Conservation (phyloP, 441 rosid genomes). For the Erodium texanum region DNA sequence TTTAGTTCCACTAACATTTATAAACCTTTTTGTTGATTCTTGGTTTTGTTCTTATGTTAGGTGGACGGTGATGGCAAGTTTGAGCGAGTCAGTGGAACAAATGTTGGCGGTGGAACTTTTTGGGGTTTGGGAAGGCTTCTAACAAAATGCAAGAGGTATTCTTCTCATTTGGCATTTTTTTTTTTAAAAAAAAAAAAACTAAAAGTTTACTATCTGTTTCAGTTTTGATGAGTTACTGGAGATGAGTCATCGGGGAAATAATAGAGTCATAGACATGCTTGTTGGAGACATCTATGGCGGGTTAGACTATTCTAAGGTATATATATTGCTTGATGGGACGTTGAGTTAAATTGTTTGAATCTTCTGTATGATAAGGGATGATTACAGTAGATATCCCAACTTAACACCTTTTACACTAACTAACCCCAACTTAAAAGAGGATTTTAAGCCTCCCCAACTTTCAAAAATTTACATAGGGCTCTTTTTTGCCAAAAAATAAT, state of each 20-base stretch:
- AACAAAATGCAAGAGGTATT: conserved; percentile 94
- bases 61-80: conserved; percentile 98
- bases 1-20: neutral
- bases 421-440: no score
- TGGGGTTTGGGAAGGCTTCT: conserved; percentile 97
- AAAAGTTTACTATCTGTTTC: conserved; percentile 10
- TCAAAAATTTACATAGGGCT: no score
- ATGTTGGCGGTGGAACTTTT: conserved; percentile 97
- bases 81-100: conserved; percentile 95
- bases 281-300: conserved; percentile 99
- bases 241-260: conserved; percentile 95
- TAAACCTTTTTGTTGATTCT: conserved; percentile 13
- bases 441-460: no score
- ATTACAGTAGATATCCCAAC: no score
- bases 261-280: conserved; percentile 90
- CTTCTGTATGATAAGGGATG: no score
- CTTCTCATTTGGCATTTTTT: no score
- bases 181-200: no score
- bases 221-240: conserved; percentile 97
- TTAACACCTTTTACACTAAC: no score
- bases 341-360: conserved; percentile 1
- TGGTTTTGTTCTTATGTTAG: conserved; percentile 29
- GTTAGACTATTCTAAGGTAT: conserved; percentile 88
- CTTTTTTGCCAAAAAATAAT: no score
- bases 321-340: no score